Conservation (phyloP, 495 filamentous ascomycete genomes). For the Parmelia sp. region DNA sequence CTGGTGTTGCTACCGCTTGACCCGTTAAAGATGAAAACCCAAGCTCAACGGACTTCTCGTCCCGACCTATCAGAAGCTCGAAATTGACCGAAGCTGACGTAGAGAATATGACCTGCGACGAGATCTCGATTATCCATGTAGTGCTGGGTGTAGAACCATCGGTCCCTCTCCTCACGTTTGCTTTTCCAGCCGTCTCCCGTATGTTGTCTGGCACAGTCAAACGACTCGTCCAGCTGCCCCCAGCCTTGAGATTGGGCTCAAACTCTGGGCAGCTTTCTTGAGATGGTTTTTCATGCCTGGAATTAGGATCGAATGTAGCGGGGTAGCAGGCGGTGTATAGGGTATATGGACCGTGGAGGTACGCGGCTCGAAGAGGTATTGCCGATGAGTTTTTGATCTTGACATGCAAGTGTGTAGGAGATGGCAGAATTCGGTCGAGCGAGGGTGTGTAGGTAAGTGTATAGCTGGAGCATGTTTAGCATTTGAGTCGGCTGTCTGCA, state of each 20-base stretch:
- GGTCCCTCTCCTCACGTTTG: slow-evolving; percentile 20
- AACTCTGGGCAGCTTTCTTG: slow-evolving; percentile 70
- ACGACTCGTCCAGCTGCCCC: slow-evolving; percentile 70
- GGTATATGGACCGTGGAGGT: slow-evolving; percentile 91
- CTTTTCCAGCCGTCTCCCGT: slow-evolving; percentile 45
- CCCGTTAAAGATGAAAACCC: slow-evolving; percentile 43
- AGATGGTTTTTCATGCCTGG: slow-evolving; percentile 56
- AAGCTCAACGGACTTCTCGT: slow-evolving; percentile 70
- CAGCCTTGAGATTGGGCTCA: slow-evolving; percentile 93
- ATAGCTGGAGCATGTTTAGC: slow-evolving; percentile 50
- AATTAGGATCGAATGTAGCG: slow-evolving; percentile 69
- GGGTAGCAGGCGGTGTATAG: slow-evolving; percentile 81
- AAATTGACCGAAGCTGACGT: slow-evolving; percentile 81
- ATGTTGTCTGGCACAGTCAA: slow-evolving; percentile 71
- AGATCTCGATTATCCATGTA: slow-evolving; percentile 86
- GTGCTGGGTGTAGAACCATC: slow-evolving; percentile 38
- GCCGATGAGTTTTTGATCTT: slow-evolving; percentile 89
- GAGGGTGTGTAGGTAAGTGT: slow-evolving; percentile 91
- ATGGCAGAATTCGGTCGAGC: slow-evolving; percentile 76
- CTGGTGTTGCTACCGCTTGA: slow-evolving; percentile 49
- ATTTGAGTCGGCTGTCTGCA: background rate
- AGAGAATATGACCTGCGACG: slow-evolving; percentile 90
- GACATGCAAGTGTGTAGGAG: slow-evolving; percentile 69
- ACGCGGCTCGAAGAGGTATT: slow-evolving; percentile 84
- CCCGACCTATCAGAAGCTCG: slow-evolving; percentile 77